Conservation (phyloP, 2,329 filamentous ascomycete species). For the Xylariaceae sp. region DNA sequence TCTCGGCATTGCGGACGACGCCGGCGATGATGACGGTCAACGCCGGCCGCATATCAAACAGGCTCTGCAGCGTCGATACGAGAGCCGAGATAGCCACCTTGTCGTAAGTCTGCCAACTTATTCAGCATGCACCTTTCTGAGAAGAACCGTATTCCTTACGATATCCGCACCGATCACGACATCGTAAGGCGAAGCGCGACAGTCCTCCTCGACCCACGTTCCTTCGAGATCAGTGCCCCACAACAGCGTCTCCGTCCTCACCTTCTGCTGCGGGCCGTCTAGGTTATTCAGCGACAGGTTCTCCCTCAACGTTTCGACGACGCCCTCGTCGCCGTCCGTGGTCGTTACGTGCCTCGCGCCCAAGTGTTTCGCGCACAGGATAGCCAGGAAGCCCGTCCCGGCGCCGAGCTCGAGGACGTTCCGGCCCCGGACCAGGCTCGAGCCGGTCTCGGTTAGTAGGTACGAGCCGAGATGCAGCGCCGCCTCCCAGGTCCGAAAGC, state of each 20-base stretch:
- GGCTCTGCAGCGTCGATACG: conserved; percentile 55
- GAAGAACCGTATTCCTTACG: conserved; percentile 19
- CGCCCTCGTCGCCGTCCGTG: conserved; percentile 64
- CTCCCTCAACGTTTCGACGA: conserved; percentile 54
- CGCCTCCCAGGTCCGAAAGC: conserved; percentile 71
- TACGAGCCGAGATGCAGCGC: conserved; percentile 66
- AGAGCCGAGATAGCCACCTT: conserved; percentile 59
- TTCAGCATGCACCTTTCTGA: background rate
- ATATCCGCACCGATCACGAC: conserved; percentile 38
- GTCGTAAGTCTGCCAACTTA: conserved; percentile 59
- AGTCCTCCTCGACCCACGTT: conserved; percentile 33
- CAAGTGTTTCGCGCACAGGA: conserved; percentile 64
- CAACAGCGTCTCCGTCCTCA: conserved; percentile 36
- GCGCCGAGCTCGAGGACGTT: conserved; percentile 66
- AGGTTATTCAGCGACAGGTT: conserved; percentile 56
- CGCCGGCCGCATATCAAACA: conserved; percentile 56
- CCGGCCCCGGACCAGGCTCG: conserved; percentile 51
- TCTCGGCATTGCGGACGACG: conserved; percentile 63
- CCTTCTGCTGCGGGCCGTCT: conserved; percentile 30
- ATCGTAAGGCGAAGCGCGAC: conserved; percentile 30
- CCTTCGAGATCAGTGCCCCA: conserved; percentile 37
- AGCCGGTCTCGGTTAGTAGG: conserved; percentile 50
- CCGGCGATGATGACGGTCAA: conserved; percentile 61
- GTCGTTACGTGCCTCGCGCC: conserved; percentile 55
- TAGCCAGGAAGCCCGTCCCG: conserved; percentile 67